Conservation (phyloP, 495 filamentous ascomycete genomes). For the Monascus purpureus region DNA sequence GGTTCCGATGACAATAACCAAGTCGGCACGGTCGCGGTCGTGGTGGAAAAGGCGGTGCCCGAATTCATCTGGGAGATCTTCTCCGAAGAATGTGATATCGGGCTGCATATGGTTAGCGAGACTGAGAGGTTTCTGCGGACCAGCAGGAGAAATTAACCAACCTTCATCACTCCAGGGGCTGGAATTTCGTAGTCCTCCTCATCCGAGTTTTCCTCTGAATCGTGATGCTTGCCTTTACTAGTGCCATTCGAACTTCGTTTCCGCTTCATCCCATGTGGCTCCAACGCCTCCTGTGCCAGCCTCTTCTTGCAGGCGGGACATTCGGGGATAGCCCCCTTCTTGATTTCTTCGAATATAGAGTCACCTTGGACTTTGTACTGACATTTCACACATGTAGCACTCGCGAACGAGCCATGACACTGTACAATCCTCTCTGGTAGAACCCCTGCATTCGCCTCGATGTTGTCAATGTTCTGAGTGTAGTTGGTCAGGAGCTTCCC, state of each 20-base stretch:
- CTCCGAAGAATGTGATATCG: constrained; percentile 88
- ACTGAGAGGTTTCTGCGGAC: constrained; percentile 1
- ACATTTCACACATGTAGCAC: constrained; percentile 80
- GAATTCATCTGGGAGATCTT: constrained; percentile 66
- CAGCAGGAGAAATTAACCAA: constrained; percentile 9
- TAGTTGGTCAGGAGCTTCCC: constrained; percentile 90
- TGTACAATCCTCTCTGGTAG: constrained; percentile 74
- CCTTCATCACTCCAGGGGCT: constrained; percentile 83
- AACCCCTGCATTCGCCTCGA: constrained; percentile 82
- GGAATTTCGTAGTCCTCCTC: constrained; percentile 61
- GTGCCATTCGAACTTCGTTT: constrained; percentile 55
- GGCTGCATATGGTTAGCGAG: constrained; percentile 31
- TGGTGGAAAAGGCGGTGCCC: constrained; percentile 63
- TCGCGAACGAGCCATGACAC: constrained; percentile 92
- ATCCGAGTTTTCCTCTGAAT: constrained; percentile 48
- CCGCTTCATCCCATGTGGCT: constrained; percentile 48
- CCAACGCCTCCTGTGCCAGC: constrained; percentile 25
- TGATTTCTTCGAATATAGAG: constrained; percentile 64
- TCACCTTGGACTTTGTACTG: constrained; percentile 59
- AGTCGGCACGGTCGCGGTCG: constrained; percentile 65
- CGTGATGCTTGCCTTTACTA: constrained; percentile 34
- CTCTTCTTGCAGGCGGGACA: constrained; percentile 29
- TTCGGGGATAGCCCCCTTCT: constrained; percentile 51
- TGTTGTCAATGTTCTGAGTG: constrained; percentile 97
- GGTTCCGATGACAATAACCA: constrained; percentile 96